phyloP scores from a whole-genome alignment of 1,284 basidiomycete species.

The Xanthoconium separans region DNA sequence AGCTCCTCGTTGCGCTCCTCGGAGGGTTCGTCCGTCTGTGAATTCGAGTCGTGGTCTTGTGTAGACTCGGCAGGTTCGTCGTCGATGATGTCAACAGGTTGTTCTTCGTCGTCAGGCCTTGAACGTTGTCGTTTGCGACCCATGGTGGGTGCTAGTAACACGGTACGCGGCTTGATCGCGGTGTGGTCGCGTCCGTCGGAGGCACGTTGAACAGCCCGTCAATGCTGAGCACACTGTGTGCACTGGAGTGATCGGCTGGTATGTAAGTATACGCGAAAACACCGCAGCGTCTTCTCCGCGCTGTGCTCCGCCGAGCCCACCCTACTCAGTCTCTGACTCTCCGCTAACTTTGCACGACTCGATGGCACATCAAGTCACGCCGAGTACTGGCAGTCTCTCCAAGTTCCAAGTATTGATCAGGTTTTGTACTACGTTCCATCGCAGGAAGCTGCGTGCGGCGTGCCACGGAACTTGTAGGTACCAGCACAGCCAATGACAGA shows the following conservation, averaged over 20 bases:
- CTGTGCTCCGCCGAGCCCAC: background rate
- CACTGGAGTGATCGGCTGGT: background rate
- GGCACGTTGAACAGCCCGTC: background rate
- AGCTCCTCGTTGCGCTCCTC: slow-evolving; percentile 48
- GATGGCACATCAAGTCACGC: background rate
- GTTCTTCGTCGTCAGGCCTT: slow-evolving; percentile 36
- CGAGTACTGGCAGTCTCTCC: background rate
- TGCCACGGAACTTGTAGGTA: background rate
- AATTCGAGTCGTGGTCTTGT: slow-evolving; percentile 6
- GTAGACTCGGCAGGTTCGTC: slow-evolving; percentile 9
- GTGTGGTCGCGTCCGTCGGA: slow-evolving; percentile 2
- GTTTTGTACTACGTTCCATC: too few relatives aligned
- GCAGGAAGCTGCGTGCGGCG: too few relatives aligned
- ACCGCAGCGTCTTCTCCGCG: background rate
- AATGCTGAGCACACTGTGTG: background rate
- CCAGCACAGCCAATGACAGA: background rate
- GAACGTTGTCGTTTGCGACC: slow-evolving; percentile 50
- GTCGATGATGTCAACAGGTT: slow-evolving; percentile 6
- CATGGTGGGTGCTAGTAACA: slow-evolving; percentile 13
- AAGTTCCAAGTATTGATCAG: too few relatives aligned
- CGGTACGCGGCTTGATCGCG: slow-evolving; percentile 5
- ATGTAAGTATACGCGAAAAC: background rate
- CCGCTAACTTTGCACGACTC: too few relatives aligned
- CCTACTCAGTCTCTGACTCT: too few relatives aligned
- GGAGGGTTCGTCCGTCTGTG: slow-evolving; percentile 6